Percentiles rank a stretch among this genome's conserved stretches.
Conservation (phyloP, 108 stramenopile genomes). For the Stephanodiscus minutulus region DNA sequence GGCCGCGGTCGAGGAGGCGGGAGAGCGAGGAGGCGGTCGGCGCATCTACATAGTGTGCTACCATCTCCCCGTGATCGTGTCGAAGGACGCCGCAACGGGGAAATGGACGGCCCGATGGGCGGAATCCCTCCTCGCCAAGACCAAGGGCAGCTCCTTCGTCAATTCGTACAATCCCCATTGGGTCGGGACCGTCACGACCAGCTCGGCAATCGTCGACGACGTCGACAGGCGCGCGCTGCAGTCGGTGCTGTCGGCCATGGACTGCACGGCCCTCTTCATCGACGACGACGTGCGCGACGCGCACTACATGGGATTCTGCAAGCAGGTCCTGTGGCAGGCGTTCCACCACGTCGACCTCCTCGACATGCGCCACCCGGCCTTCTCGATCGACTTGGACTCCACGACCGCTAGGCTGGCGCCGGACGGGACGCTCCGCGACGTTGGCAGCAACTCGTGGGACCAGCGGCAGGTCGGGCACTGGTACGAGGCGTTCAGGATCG, state of each 20-base stretch:
- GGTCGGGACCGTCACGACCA: constrained; percentile 65
- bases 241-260: constrained; percentile 52
- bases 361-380: constrained; percentile 44
- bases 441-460: constrained; percentile 45
- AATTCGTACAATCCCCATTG: constrained; percentile 55
- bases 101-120: constrained; percentile 63
- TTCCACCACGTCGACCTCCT: constrained; percentile 76
- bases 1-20: background rate
- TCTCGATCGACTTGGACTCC: constrained; percentile 49
- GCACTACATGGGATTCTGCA: constrained; percentile 74
- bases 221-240: constrained; percentile 52
- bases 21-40: background rate
- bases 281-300: constrained; percentile 39
- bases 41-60: constrained; percentile 66
- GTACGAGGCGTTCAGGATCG: constrained; percentile 58
- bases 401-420: constrained; percentile 21
- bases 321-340: constrained; percentile 71
- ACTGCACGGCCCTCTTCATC: constrained; percentile 77
- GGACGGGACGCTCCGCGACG: constrained; percentile 23
- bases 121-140: constrained; percentile 72
- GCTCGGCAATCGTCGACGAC: constrained; percentile 34
- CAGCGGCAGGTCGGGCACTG: constrained; percentile 38
- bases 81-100: constrained; percentile 38
- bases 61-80: constrained; percentile 66
- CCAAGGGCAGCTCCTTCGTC: constrained; percentile 45